Base-by-base conservation (phyloP, 768 basidiomycete genomes). In the Gelatoporia subvermispora region DNA sequence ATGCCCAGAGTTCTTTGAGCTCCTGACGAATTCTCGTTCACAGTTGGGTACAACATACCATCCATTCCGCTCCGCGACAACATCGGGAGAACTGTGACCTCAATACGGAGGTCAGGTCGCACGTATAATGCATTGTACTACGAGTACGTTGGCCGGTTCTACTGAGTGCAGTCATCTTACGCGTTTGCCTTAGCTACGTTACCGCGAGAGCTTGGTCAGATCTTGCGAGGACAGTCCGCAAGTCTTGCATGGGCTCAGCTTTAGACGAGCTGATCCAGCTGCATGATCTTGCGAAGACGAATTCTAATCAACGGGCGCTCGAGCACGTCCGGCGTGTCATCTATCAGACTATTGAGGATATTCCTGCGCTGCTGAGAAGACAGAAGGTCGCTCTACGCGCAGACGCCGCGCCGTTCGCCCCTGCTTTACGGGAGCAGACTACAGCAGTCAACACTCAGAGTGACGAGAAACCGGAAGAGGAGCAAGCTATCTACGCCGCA, bases 361-460 rank as follows among this genome's bases (percentile, higher is more conserved):
- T 74, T 11, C 65, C 63, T 0, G 39, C 40, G 11, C 44, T 72
- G 18, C 44, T 73, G 7, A 52, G 55, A n/a, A n/a, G 9, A 38
- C 58, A 13, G 53, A 44, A 16, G 46, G 52, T 2, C 22, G 37
- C 55, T 8, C 42, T 60, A 4, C 50, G 48, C 21, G 43, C 45
- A 10, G 55, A 57, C 4, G 59, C 53, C 3, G 54, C 57, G 11
- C 42, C 54, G 7, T 63, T 55, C 44, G 41, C 60, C 21, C 57
- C 61, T 15, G 43, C 48, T 23, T 24, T 8, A 21, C 41, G 24
- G 41, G 16, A n/a, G 35, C 36, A 41, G 46, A 40, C 5, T 5
- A 31, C 28, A 5, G 28, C 5, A 31, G 28, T 31, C 28, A 13
- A 7, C 5, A 13, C 28, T 31, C 7, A 31, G 13, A 31, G 28